Conservation (phyloP, 2,329 filamentous ascomycete genomes). For the Xylaria hypoxylon region DNA sequence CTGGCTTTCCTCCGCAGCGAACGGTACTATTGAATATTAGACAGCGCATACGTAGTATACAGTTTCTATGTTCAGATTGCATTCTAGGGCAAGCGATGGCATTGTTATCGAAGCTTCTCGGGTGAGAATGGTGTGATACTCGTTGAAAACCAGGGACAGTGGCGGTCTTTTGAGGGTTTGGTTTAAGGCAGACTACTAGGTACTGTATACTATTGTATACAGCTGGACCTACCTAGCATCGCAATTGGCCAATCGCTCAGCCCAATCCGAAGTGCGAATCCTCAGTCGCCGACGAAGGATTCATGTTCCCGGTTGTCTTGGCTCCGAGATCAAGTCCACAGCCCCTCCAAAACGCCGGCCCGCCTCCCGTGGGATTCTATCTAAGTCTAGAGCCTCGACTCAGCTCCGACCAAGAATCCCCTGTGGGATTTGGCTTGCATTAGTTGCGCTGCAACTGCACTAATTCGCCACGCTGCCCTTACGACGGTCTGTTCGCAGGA, state of each 20-base stretch:
- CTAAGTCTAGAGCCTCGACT: constrained; percentile 10
- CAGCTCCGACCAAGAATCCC: not conserved
- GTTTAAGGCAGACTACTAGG: constrained; percentile 3
- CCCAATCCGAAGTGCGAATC: not conserved
- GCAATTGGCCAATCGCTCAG: constrained; percentile 13
- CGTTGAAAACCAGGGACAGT: not conserved
- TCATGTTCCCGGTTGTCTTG: constrained; percentile 2
- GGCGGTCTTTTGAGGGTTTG: constrained; percentile 2
- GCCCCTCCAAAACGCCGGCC: constrained; percentile 4
- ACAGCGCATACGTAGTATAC: not conserved
- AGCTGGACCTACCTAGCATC: not conserved
- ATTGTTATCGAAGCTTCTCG: not conserved
- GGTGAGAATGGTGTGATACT: constrained; percentile 1
- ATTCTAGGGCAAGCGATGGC: not conserved
- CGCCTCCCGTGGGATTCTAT: constrained; percentile 6
- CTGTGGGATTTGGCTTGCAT: not conserved
- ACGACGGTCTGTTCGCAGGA: not conserved
- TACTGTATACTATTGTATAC: constrained; percentile 4
- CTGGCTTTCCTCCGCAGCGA: not conserved
- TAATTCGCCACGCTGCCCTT: not conserved
- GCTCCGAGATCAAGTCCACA: constrained; percentile 17
- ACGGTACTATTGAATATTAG: not conserved
- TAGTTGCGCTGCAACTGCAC: constrained; percentile 11
- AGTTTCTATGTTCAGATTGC: not conserved
- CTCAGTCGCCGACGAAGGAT: constrained; percentile 11